phyloP scores from a whole-genome alignment of 2,329 filamentous ascomycete species.

The Pseudogymnoascus sp. region DNA sequence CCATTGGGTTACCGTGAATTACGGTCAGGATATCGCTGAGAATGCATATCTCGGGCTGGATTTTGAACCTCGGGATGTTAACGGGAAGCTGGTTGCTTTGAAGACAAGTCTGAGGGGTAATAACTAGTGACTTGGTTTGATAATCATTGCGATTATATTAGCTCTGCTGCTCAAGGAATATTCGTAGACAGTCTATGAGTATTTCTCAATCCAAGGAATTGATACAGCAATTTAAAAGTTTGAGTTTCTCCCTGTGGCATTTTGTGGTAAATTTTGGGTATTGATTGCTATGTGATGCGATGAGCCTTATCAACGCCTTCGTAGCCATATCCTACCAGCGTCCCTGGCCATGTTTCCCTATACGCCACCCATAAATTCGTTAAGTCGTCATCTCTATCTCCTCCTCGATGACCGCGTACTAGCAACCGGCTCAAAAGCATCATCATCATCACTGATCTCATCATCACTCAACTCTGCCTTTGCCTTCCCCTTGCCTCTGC shows the following conservation, averaged over 20 bases:
- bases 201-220: too few species aligned
- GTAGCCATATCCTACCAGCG: neutral
- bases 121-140: neutral
- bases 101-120: neutral
- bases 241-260: too few species aligned
- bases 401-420: neutral
- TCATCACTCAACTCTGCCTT: slow-evolving; percentile 57
- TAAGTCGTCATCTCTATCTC: neutral
- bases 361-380: neutral
- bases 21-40: slow-evolving; percentile 19
- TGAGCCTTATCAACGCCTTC: neutral
- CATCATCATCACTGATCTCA: slow-evolving; percentile 53
- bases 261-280: neutral
- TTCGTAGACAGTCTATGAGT: too few species aligned
- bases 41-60: slow-evolving; percentile 17
- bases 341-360: neutral
- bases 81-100: slow-evolving; percentile 9
- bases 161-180: too few species aligned
- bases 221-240: too few species aligned
- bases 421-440: slow-evolving; percentile 44
- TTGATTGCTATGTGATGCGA: neutral
- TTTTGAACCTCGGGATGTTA: slow-evolving; percentile 22
- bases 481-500: slow-evolving; percentile 30
- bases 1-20: slow-evolving; percentile 22
- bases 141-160: too few species aligned